These are phyloP conservation scores for Schoenoplectus tabernaemontani DNA, from an alignment of 202 grass and related monocot genomes.

Conservation along the genomic window DNA sequence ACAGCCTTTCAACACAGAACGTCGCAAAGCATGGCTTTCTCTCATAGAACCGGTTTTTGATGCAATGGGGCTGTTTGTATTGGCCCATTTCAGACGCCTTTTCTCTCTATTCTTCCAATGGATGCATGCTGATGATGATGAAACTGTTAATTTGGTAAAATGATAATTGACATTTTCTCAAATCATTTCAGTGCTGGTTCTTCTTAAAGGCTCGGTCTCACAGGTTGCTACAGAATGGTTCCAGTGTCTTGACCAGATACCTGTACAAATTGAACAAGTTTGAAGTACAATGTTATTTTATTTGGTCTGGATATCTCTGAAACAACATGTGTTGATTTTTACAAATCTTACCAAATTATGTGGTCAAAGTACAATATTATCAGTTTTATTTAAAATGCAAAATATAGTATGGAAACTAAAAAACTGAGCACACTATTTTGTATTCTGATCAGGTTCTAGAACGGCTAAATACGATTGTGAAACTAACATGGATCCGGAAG, in stretches of 20 bases:
- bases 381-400: background rate
- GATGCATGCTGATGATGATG: conserved; percentile 85
- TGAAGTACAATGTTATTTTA: background rate
- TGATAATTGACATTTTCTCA: background rate
- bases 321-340: background rate
- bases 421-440: background rate
- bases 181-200: background rate
- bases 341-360: background rate
- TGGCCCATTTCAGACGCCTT: conserved; percentile 79
- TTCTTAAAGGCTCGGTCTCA: background rate
- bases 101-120: conserved; percentile 85
- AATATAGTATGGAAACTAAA: background rate
- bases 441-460: conserved; percentile 54
- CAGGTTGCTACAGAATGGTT: background rate
- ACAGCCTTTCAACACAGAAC: conserved; percentile 65
- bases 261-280: background rate
- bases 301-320: background rate
- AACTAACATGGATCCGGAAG: conserved; percentile 83
- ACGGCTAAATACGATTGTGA: conserved; percentile 48
- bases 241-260: background rate
- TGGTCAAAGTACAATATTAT: background rate
- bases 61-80: conserved; percentile 77
- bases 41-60: conserved; percentile 73
- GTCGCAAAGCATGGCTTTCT: conserved; percentile 56
- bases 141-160: conserved; percentile 62